Evolutionary conservation across 805 yeast species (phyloP).

Genomic region (Schwanniomyces occidentalis): DNA sequence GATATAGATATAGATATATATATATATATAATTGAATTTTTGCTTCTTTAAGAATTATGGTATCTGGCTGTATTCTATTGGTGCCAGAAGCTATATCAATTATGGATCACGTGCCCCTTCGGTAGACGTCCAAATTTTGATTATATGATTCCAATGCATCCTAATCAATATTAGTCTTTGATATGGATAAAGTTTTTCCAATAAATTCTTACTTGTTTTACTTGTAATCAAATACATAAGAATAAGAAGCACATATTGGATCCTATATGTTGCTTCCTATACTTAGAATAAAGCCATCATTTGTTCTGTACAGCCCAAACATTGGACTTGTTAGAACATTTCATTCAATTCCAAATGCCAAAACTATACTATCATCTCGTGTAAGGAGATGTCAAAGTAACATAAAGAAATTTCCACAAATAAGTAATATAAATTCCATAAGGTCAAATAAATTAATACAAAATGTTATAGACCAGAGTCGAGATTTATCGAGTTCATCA

Average conservation of each 20-base stretch:
- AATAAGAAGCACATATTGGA: background rate
- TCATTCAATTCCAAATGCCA: background rate
- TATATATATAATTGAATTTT: too few relatives aligned
- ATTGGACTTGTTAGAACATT: slow-evolving; percentile 1
- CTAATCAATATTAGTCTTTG: too few relatives aligned
- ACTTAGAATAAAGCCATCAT: slow-evolving; percentile 1
- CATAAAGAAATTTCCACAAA: background rate
- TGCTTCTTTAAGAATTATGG: too few relatives aligned
- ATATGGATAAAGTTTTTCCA: too few relatives aligned
- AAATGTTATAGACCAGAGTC: background rate
- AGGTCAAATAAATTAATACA: background rate
- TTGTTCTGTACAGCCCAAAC: background rate
- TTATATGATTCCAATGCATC: too few relatives aligned
- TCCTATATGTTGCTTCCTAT: slow-evolving; percentile 4
- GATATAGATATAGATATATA: background rate
- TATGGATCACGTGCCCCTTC: too few relatives aligned
- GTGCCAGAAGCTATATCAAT: too few relatives aligned
- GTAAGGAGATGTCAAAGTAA: background rate
- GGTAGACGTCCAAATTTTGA: too few relatives aligned
- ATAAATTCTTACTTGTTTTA: too few relatives aligned
- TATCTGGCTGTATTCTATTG: too few relatives aligned
- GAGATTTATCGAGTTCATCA: slow-evolving; percentile 1
- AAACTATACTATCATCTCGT: background rate
- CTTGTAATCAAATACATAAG: too few relatives aligned
- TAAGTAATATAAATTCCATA: too few relatives aligned